Base-by-base conservation (phyloP, 2,329 filamentous ascomycete genomes). In the Corynespora cassiicola region DNA sequence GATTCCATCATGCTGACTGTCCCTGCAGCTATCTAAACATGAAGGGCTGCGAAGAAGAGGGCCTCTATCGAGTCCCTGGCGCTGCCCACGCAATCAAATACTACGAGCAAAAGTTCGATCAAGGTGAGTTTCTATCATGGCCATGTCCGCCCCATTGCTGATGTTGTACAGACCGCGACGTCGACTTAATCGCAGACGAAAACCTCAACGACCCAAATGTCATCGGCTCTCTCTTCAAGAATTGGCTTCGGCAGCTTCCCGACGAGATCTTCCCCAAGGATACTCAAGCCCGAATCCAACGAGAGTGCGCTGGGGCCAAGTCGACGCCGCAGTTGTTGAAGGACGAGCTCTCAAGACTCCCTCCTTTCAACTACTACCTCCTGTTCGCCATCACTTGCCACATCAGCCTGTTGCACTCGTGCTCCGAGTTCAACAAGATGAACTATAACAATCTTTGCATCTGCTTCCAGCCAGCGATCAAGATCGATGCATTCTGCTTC, bases 361-460 rank as follows among this genome's bases (percentile, higher is more conserved):
- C 92, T 6, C 92, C 92, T 0, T 96, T 94, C 76, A 95, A 96
- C 72, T 97, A 97, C 72, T 96, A 97, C 63, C 85, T 97, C 10
- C 83, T 97, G 5, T 97, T 97, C 66, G 92, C 92, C 57, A 96
- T 96, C 56, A 97, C 92, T 21, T 96, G 92, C 69, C 92, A 97
- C 60, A 84, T 97, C 31, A 96, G 90, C 57, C 80, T 96, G 17
- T 79, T 97, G 7, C 84, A 96, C 54, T 90, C 89, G 1, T 92
- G 95, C 67, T 87, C 90, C 16, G 89, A 95, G 50, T 91, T 92
- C 75, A 97, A 96, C 79, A 96, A 95, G 75, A 97, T 97, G 92
- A 90, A 95, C 64, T 96, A 92, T 65, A 85, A 89, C 62, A 96
- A 96, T 52, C 76, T 97, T 16, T 95, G 90, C 72, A 95, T 96